Evolutionary conservation across 2,329 filamentous ascomycete species (phyloP), one percentile per base, ranked within the genome.

Genomic region (Talaromyces pinophilus): DNA sequence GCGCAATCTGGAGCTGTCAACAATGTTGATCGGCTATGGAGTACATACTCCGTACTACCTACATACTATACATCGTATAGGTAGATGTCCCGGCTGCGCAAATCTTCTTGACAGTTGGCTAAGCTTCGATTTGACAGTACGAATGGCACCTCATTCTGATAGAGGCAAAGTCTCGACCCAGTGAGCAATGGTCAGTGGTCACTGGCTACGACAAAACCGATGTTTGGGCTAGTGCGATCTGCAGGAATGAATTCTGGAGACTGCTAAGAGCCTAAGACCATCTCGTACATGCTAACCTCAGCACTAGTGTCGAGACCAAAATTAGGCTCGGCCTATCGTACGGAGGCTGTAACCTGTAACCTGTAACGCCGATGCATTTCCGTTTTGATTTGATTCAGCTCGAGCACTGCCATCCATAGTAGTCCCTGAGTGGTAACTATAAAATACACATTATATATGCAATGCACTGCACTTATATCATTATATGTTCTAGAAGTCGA

Each of bases 291-390:
- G 22, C 46, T 52, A 50, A 50, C 46, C 11, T 25, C 30, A 54
- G 25, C 48, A 54, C 48, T 30, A 54, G 48, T 33, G 17, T 59
- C 48, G n/a, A 60, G 42, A 44, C 59, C 59, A 61, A 22, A 50
- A 61, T 61, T 61, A 61, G 59, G 59, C 59, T 61, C 59, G 42
- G n/a, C 59, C 40, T 61, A 48, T 61, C 42, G 30, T 19, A 22
- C 52, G 52, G 52, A 57, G 52, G 52, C 33, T 57, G 54, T 57
- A 38, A 15, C 33, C 33, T 57, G 54, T 57, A 38, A 15, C 33
- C 28, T 59, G 57, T 42, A 30, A 60, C 15, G 57, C 57, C 57
- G 38, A 60, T 30, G 57, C 38, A 42, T 60, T 60, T 13, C 52
- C 30, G 6, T 22, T 55, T 10, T 8, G 6, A 15, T 50, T 22